Conservation (phyloP, 169 alveolate species). For the Plasmodium berghei region DNA sequence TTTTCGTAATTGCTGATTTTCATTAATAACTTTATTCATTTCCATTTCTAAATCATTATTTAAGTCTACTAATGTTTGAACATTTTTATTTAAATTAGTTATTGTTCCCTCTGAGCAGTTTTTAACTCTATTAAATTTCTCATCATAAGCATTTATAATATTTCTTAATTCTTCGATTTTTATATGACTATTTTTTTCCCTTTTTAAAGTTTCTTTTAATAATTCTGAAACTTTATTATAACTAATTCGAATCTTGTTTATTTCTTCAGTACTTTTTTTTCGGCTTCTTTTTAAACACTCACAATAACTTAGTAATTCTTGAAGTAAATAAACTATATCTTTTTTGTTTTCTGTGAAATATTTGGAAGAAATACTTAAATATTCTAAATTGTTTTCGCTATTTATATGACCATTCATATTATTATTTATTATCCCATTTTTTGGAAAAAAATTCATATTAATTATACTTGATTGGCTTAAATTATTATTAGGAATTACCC, state of each 20-base stretch:
- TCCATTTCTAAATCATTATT: slow-evolving; percentile 61
- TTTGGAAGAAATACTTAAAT: slow-evolving; percentile 19
- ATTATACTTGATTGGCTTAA: slow-evolving; percentile 11
- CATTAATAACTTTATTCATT: slow-evolving; percentile 67
- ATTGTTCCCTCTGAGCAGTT: slow-evolving; percentile 73
- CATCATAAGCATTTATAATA: slow-evolving; percentile 54
- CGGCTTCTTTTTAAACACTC: slow-evolving; percentile 70
- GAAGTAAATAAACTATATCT: slow-evolving; percentile 64
- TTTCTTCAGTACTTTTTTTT: slow-evolving; percentile 61
- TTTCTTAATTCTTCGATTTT: slow-evolving; percentile 71
- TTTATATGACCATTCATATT: slow-evolving; percentile 6
- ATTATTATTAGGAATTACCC: not conserved
- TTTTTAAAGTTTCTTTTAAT: slow-evolving; percentile 50
- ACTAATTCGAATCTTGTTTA: slow-evolving; percentile 51
- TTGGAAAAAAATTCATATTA: slow-evolving; percentile 10
- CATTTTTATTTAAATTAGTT: slow-evolving; percentile 67
- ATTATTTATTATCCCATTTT: not conserved
- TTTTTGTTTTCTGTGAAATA: slow-evolving; percentile 19
- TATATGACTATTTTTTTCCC: slow-evolving; percentile 71
- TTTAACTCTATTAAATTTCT: slow-evolving; percentile 60
- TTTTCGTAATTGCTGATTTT: slow-evolving; percentile 52
- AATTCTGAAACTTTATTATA: slow-evolving; percentile 68
- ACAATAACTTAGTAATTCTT: slow-evolving; percentile 64
- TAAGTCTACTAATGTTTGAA: slow-evolving; percentile 53
- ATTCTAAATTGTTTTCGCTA: slow-evolving; percentile 19